Percentiles rank a stretch among this genome's conserved stretches.
phyloP scores from a whole-genome alignment of 257 asterid species.

The Solanum chilense region DNA sequence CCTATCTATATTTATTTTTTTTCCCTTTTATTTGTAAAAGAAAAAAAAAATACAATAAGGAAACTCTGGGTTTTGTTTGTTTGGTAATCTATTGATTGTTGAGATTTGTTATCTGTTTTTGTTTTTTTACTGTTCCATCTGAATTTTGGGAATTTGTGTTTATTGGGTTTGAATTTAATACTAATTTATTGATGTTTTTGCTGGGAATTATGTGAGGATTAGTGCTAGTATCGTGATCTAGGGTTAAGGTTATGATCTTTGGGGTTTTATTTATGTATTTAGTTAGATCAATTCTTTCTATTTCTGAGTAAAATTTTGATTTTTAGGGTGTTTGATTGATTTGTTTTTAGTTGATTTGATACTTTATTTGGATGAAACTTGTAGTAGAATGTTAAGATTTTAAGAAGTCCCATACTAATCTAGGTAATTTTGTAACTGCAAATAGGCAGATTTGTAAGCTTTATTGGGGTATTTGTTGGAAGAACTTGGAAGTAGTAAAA shows the following conservation, averaged over 20 bases:
- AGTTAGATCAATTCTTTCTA: background rate
- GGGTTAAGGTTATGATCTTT: background rate
- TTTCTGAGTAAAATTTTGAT: background rate
- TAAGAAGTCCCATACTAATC: background rate
- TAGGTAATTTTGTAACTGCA: background rate
- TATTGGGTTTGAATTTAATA: background rate
- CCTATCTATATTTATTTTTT: background rate
- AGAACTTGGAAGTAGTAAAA: background rate
- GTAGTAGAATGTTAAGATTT: background rate
- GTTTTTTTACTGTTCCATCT: background rate
- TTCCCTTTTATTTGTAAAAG: background rate
- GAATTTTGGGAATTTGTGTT: background rate
- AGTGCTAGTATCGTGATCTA: conserved; percentile 13
- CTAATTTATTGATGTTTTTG: background rate
- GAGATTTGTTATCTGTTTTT: background rate
- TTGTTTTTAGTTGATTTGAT: background rate
- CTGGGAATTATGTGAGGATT: background rate
- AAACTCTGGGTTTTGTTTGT: background rate
- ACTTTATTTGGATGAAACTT: background rate
- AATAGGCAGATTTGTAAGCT: background rate
- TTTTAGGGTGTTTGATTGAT: background rate
- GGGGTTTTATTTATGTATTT: background rate
- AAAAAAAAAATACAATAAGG: background rate
- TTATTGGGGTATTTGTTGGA: background rate
- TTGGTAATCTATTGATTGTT: background rate